These are phyloP conservation scores for Monilinia laxa DNA, from an alignment of 2,329 filamentous ascomycete species.

Conservation along the genomic window DNA sequence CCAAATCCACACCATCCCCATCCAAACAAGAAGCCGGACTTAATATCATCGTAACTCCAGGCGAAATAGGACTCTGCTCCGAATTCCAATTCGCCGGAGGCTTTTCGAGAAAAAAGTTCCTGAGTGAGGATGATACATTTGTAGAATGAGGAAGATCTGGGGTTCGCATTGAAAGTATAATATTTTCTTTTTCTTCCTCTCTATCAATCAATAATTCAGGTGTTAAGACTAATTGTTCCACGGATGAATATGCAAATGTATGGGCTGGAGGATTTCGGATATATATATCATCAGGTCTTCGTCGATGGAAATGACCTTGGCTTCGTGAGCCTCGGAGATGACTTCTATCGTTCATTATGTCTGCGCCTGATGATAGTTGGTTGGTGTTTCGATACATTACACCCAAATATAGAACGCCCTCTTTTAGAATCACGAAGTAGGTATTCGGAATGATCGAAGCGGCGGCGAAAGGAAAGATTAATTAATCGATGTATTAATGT, in stretches of 20 bases:
- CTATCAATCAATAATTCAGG: background rate
- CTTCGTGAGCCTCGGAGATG: conserved; percentile 9
- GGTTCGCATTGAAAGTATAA: background rate
- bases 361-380: background rate
- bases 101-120: conserved; percentile 17
- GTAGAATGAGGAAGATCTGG: background rate
- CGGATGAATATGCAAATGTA: background rate
- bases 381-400: background rate
- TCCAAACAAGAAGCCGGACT: conserved; percentile 13
- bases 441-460: background rate
- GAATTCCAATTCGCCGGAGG: background rate
- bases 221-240: background rate
- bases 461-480: background rate
- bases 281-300: conserved; percentile 15
- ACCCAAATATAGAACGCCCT: background rate
- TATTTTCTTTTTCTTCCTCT: background rate
- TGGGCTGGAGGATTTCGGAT: background rate
- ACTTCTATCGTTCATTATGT: conserved; percentile 7
- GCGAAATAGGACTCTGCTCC: conserved; percentile 10
- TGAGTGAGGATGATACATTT: background rate
- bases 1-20: conserved; percentile 11
- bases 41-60: conserved; percentile 17
- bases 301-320: conserved; percentile 8
- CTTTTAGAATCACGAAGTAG: background rate
- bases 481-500: background rate